Base-by-base conservation (phyloP, 768 basidiomycete genomes). In the Exsudoporus frostii region DNA sequence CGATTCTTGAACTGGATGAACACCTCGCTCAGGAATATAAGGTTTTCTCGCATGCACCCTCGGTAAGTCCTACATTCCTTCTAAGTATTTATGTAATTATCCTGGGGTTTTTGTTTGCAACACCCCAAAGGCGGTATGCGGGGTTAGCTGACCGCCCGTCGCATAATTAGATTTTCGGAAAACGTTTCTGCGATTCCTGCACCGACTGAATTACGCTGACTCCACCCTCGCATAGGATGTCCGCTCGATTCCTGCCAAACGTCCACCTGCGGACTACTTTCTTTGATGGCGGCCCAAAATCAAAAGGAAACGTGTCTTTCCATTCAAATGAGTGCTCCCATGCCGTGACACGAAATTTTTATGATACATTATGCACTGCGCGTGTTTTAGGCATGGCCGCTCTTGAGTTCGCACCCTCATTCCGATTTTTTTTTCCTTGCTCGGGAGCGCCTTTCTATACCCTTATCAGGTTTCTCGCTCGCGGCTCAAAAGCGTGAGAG, bases 11-110 rank as follows among this genome's bases (percentile, higher is more conserved):
- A 67, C 78, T 99, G 47, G 94, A 98, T 69, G 97, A 98, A 62
- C 80, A 93, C 62, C 80, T 98, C 29, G 83, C 83, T 25, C 94
- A 97, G 68, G 91, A 94, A 69, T 99, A 98, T 74, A 96, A 95
- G 66, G 93, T 96, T 17, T 98, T 99, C 71, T 79, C 84, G 38
- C 90, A 92, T 64, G 96, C 96, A 7, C 84, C 92, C 1, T 79
- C 90, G 70, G 90, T 91, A 69, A 64, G 86, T 77, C 37, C 42
- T 57, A 57, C 20, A 36, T 41, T 51, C 27, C 34, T 17, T 48
- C 24, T 53, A 9, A 40, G 41, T 56, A 30, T 49, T 52, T 55
- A 55, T 50, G 60, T 61, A 53, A 61, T 44, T 51, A 32, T 45
- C 42, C 34, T 59, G 61, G 53, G 61, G 32, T 45, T 57, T 42